Percentiles rank a stretch among this genome's conserved stretches.
Conservation (phyloP, 257 asterid species). For the Cinchona pubescens region DNA sequence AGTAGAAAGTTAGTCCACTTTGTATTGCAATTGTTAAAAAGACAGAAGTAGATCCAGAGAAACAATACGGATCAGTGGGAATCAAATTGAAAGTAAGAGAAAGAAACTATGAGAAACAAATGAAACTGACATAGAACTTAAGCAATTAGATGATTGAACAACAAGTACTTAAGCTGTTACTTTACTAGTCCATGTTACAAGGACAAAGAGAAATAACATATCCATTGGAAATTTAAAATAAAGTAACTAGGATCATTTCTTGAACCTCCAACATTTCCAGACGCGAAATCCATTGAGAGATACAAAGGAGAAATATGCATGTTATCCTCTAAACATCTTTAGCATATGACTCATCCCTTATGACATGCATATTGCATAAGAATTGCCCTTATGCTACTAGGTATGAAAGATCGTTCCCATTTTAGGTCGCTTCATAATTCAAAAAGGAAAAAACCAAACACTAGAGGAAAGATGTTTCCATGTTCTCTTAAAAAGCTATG, state of each 20-base stretch:
- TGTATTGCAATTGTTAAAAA: conserved; percentile 5
- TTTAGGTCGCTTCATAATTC: neutral
- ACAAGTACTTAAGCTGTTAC: neutral
- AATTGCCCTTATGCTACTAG: neutral
- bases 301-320: neutral
- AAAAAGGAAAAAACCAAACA: neutral
- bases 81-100: neutral
- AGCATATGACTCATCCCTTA: neutral
- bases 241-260: neutral
- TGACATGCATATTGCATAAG: too few relatives aligned
- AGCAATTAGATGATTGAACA: neutral
- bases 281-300: neutral
- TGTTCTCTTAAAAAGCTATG: neutral
- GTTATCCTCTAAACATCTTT: neutral
- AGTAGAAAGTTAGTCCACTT: conserved; percentile 34
- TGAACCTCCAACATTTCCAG: neutral
- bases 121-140: neutral
- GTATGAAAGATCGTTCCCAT: neutral
- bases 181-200: neutral
- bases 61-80: neutral
- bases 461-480: neutral
- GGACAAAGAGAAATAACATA: neutral
- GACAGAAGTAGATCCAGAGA: neutral
- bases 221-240: neutral
- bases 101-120: neutral